Evolutionary conservation across 768 basidiomycete species (phyloP).

Genomic region (Leccinum variicolor): DNA sequence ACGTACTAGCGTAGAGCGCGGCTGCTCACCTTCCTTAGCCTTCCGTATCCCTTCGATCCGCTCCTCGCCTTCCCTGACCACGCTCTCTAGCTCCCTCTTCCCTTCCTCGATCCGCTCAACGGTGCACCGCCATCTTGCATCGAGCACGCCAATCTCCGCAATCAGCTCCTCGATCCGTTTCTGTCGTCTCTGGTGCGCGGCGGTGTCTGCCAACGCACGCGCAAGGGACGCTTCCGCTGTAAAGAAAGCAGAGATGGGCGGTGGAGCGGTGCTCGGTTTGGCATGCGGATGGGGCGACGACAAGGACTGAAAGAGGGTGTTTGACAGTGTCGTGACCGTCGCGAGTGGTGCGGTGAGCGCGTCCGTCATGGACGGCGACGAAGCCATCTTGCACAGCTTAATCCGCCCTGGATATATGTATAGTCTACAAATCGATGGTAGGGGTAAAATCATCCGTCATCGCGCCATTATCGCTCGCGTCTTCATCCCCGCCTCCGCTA

Average conservation of each 20-base stretch:
- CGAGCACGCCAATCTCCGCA: conserved; percentile 65
- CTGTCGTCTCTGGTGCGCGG: conserved; percentile 74
- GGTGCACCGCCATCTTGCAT: conserved; percentile 65
- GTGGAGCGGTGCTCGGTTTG: conserved; percentile 34
- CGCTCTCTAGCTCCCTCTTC: conserved; percentile 62
- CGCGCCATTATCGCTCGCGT: conserved; percentile 82
- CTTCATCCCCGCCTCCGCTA: conserved; percentile 70
- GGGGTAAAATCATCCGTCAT: conserved; percentile 32
- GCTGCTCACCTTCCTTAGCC: conserved; percentile 61
- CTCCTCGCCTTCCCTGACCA: conserved; percentile 75
- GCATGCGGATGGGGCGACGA: conserved; percentile 52
- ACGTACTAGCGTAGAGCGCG: background rate
- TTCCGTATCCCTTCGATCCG: conserved; percentile 65
- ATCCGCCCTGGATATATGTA: background rate
- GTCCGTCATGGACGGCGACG: conserved; percentile 47
- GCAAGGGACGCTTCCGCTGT: conserved; percentile 64
- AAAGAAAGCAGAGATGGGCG: conserved; percentile 55
- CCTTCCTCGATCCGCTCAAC: conserved; percentile 62
- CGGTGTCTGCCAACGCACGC: conserved; percentile 58
- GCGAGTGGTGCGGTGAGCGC: conserved; percentile 60
- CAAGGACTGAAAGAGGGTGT: conserved; percentile 68
- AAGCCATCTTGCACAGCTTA: conserved; percentile 4
- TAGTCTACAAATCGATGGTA: conserved; percentile 23
- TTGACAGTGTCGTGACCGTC: conserved; percentile 59
- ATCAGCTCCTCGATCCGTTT: conserved; percentile 69